phyloP scores from a whole-genome alignment of 2,329 filamentous ascomycete genomes.

The Trichoderma brevicompactum region DNA sequence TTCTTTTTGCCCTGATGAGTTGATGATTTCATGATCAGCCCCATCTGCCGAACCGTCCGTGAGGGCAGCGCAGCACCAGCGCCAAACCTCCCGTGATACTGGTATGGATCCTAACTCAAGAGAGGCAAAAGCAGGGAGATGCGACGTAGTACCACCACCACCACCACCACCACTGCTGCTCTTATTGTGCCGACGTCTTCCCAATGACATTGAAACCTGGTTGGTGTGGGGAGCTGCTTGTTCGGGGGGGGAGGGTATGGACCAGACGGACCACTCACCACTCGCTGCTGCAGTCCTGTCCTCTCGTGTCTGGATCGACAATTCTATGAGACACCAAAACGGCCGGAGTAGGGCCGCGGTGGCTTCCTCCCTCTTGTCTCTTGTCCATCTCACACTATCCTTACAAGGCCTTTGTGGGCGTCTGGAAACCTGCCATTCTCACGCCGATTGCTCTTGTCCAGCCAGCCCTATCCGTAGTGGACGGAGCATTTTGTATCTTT shows the following conservation, averaged over 20 bases:
- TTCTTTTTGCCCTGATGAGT: not conserved
- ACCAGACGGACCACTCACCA: conserved; percentile 13
- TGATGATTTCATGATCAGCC: conserved; percentile 24
- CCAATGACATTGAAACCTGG: conserved; percentile 4
- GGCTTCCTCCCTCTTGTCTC: conserved; percentile 26
- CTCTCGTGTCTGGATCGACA: conserved; percentile 36
- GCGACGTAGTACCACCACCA: conserved; percentile 15
- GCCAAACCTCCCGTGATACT: conserved; percentile 3
- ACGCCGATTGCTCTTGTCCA: conserved; percentile 7
- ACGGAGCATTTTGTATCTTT: conserved; percentile 13
- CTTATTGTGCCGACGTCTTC: conserved; percentile 19
- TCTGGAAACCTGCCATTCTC: not conserved
- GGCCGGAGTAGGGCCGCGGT: conserved; percentile 40
- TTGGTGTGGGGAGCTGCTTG: conserved; percentile 25
- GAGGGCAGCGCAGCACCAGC: not conserved
- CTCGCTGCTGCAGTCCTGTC: conserved; percentile 12
- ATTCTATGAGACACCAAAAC: conserved; percentile 38
- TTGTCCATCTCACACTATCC: not conserved
- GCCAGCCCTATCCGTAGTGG: conserved; percentile 25
- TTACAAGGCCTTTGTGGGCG: conserved; percentile 1
- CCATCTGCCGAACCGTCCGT: conserved; percentile 18
- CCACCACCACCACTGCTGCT: not conserved
- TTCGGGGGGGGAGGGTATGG: conserved; percentile 18
- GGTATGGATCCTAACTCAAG: conserved; percentile 14
- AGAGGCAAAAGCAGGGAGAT: conserved; percentile 19